Evolutionary conservation across 352 stramenopile species (phyloP), one percentile per base, ranked within the genome.

Genomic region (Phytopythium helicoides): DNA sequence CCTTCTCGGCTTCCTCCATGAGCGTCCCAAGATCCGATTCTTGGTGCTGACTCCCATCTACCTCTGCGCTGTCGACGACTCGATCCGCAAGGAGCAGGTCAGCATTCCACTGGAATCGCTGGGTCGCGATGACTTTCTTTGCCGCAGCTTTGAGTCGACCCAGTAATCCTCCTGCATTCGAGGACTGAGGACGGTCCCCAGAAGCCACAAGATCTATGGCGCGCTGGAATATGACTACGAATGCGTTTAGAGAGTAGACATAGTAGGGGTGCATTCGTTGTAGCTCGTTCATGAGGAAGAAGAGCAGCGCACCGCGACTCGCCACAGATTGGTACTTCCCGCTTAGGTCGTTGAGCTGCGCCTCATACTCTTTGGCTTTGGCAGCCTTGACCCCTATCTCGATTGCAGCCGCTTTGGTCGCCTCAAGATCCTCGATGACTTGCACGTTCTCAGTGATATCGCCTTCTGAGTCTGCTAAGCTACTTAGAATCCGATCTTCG

Each of bases 361-460:
- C 64, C 41, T 94, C 81, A 41, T 86, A 90, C 33, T 83, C 79
- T 4, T 65, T 66, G 3, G 88, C 88, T 26, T 85, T 89, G 39
- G 87, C 85, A 14, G 87, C 78, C 48, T 94, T 90, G 23, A 64
- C 58, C 15, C 92, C 86, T 21, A 96, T 96, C 38, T 90, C 82
- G 10, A 85, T 68, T 14, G 89, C 81, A 3, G 96, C 97, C 6
- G 76, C 71, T 54, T 98, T 98, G 1, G 93, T 98, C 3, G 93
- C 86, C 63, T 98, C 94, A 22, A 98, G 67, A 19, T 96, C 92
- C 21, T 92, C 93, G 44, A 98, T 98, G 14, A 98, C 71, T 48
- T 98, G 87, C 6, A 98, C 94, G 61, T 98, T 97, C 64, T 98
- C 92, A 6, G 92, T 98, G 28, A 98, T 71, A 37, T 96, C 68